These are phyloP conservation scores for Poa pratensis DNA, from an alignment of 176 grass and related monocot genomes.

Conservation along the genomic window DNA sequence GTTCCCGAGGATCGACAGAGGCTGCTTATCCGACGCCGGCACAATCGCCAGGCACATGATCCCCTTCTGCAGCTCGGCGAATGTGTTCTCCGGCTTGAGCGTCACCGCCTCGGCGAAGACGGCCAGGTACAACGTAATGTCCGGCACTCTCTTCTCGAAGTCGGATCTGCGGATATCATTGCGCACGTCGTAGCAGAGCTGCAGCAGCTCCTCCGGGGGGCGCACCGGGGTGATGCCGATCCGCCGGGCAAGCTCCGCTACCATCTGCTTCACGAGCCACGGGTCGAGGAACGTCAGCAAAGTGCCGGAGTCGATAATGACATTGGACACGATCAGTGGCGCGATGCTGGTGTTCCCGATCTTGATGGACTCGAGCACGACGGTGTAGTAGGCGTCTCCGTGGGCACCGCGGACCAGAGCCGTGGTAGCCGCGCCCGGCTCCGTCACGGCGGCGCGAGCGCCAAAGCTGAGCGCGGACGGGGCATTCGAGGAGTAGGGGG, in stretches of 20 bases:
- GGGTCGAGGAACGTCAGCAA: constrained; percentile 48
- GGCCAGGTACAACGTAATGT: constrained; percentile 49
- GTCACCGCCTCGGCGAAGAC: constrained; percentile 38
- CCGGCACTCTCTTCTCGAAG: constrained; percentile 26
- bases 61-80: constrained; percentile 14
- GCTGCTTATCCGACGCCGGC: not conserved
- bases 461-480: constrained; percentile 61
- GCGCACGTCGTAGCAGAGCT: constrained; percentile 53
- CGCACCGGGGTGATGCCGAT: not conserved
- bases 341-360: constrained; percentile 11
- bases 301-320: constrained; percentile 72
- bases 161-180: no score
- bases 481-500: constrained; percentile 17
- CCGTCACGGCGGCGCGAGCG: constrained; percentile 38
- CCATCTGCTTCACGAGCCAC: constrained; percentile 25
- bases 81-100: constrained; percentile 48
- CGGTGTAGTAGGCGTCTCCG: constrained; percentile 43
- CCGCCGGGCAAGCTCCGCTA: constrained; percentile 17
- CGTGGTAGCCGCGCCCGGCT: constrained; percentile 37
- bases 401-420: constrained; percentile 8
- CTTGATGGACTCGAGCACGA: constrained; percentile 46
- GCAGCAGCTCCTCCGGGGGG: constrained; percentile 34
- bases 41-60: constrained; percentile 48
- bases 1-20: constrained; percentile 53
- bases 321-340: not conserved